These are phyloP conservation scores for Pythium coloratum DNA, from an alignment of 352 stramenopile species.

Conservation along the genomic window DNA sequence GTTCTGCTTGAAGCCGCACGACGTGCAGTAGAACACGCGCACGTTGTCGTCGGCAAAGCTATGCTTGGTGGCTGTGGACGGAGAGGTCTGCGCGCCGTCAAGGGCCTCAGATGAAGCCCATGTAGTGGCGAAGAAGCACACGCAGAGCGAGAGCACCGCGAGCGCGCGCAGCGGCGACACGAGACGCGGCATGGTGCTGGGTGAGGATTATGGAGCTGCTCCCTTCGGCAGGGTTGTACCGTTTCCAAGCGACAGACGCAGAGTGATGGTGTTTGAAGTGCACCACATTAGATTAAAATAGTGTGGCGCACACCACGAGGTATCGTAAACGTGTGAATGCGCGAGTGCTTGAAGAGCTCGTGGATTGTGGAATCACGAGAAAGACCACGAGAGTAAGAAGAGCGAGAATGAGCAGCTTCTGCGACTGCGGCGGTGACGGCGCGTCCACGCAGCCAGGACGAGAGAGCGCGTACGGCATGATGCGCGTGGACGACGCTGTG, in stretches of 20 bases:
- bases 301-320: background rate
- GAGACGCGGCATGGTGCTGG: constrained; percentile 20
- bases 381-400: background rate
- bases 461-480: constrained; percentile 80
- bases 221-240: background rate
- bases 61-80: constrained; percentile 20
- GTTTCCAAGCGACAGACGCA: background rate
- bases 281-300: background rate
- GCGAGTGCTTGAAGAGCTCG: background rate
- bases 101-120: constrained; percentile 1
- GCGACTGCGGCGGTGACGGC: constrained; percentile 50
- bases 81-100: background rate
- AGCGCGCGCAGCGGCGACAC: constrained; percentile 31
- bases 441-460: constrained; percentile 44
- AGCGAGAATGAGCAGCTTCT: constrained; percentile 40
- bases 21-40: constrained; percentile 64
- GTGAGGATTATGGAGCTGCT: constrained; percentile 2
- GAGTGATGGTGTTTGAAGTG: background rate
- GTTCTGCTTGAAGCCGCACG: constrained; percentile 82
- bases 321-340: background rate
- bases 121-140: constrained; percentile 25
- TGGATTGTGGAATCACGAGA: background rate
- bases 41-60: constrained; percentile 64
- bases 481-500: constrained; percentile 57
- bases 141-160: constrained; percentile 30